Evolutionary conservation across 1,284 basidiomycete genomes (phyloP).

Genomic region (Papiliotrema flavescens): DNA sequence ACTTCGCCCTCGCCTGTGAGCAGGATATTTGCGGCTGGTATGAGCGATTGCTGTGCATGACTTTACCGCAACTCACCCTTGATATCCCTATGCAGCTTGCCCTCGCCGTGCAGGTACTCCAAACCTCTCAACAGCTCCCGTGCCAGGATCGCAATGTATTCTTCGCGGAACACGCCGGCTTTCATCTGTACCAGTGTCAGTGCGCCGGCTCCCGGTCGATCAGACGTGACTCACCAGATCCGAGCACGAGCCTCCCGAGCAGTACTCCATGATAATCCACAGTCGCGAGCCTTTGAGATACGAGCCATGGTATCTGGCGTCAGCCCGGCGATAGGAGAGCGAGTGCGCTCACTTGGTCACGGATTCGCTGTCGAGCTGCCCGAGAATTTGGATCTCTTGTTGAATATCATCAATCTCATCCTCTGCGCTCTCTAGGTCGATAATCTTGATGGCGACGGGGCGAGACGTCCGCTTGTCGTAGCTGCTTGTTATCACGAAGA

Average conservation of each 20-base stretch:
- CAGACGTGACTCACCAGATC: slow-evolving; percentile 50
- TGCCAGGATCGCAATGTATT: slow-evolving; percentile 96
- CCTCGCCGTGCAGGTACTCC: slow-evolving; percentile 89
- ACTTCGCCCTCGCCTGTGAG: slow-evolving; percentile 90
- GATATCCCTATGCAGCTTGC: slow-evolving; percentile 96
- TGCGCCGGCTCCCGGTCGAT: not conserved
- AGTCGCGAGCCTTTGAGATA: slow-evolving; percentile 91
- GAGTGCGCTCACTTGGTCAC: slow-evolving; percentile 75
- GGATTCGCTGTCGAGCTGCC: slow-evolving; percentile 92
- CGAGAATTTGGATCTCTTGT: slow-evolving; percentile 96
- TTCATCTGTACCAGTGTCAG: slow-evolving; percentile 68
- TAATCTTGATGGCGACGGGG: slow-evolving; percentile 97
- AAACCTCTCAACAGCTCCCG: slow-evolving; percentile 87
- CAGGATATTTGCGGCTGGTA: slow-evolving; percentile 57
- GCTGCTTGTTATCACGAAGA: slow-evolving; percentile 49
- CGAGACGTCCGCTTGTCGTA: slow-evolving; percentile 88
- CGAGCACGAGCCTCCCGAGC: slow-evolving; percentile 55
- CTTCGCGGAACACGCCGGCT: slow-evolving; percentile 92
- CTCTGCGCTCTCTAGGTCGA: slow-evolving; percentile 96
- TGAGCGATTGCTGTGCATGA: not conserved
- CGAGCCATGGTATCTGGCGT: slow-evolving; percentile 82
- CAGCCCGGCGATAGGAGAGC: slow-evolving; percentile 17
- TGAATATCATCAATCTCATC: slow-evolving; percentile 99
- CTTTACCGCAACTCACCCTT: slow-evolving; percentile 63
- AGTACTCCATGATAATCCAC: slow-evolving; percentile 99